These are phyloP conservation scores for Jamesozyma jinghongensis DNA, from an alignment of 805 yeast genomes.

Conservation along the genomic window DNA sequence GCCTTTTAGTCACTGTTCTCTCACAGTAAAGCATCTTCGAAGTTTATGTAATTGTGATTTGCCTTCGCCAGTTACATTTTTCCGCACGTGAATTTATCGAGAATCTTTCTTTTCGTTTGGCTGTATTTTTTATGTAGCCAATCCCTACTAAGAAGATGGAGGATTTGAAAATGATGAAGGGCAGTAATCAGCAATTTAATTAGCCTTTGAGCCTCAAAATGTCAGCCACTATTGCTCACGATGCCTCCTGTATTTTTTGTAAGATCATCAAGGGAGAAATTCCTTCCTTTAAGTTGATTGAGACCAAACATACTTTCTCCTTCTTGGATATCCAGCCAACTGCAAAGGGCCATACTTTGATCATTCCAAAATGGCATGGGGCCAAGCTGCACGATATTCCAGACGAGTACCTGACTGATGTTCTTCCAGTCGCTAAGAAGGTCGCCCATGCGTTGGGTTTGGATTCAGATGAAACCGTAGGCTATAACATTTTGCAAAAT, in stretches of 20 bases:
- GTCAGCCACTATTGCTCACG: constrained; percentile 24
- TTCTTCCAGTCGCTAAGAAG: constrained; percentile 82
- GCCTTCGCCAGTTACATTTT: too few species aligned
- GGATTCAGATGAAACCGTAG: constrained; percentile 50
- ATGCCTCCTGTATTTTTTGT: constrained; percentile 80
- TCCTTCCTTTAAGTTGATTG: constrained; percentile 84
- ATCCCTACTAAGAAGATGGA: too few species aligned
- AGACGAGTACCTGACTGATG: constrained; percentile 78
- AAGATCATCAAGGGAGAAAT: constrained; percentile 92
- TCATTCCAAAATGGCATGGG: constrained; percentile 91
- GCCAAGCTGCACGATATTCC: constrained; percentile 88
- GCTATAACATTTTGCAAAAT: constrained; percentile 84
- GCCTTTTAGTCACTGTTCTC: too few species aligned
- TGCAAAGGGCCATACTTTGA: constrained; percentile 75
- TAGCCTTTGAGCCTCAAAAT: constrained; percentile 2
- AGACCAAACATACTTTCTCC: constrained; percentile 72
- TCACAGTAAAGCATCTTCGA: too few species aligned
- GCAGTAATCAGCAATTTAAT: too few species aligned
- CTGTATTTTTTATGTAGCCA: too few species aligned
- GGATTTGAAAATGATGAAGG: too few species aligned
- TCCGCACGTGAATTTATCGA: too few species aligned
- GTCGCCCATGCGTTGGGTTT: constrained; percentile 64
- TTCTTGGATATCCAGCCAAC: constrained; percentile 93
- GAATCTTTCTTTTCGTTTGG: too few species aligned
- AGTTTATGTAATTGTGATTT: too few species aligned